Base-by-base conservation (phyloP, 352 stramenopile genomes). In the Pythium coloratum region DNA sequence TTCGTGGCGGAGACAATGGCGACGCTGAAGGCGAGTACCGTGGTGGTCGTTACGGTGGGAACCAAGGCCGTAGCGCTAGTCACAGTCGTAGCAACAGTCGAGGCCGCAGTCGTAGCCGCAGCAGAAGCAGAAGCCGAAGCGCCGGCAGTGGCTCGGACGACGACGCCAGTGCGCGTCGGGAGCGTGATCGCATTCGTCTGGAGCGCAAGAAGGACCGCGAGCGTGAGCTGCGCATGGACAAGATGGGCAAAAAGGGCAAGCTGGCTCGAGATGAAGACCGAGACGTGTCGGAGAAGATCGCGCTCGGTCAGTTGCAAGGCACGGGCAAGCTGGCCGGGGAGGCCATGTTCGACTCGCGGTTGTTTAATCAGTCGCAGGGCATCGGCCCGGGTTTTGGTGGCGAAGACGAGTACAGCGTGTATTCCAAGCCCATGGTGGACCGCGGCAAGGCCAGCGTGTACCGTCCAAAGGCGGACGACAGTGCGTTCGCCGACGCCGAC, bases 241-340 rank as follows among this genome's bases (percentile, higher is more conserved):
- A 98, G 70, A 76, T 98, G 57, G 91, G 86, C 46, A 93, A 92
- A 65, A 90, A 91, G 57, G 86, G 85, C 64, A 95, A 95, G 69
- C 59, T 99, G 7, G 93, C 98, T 60, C 92, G 95, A 10, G 98
- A 99, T 64, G 84, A 96, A 56, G 92, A 98, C 60, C 89, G 96
- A 57, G 98, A 99, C 73, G 89, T 99, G 53, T 99, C 96, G 6
- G 98, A 99, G 81, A 99, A 99, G 82, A 98, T 99, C 74, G 98
- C 98, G 14, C 81, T 99, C 18, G 98, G 98, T 2, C 95, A 98
- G 53, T 80, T 98, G 30, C 95, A 96, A 56, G 94, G 96, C 55
- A 88, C 76, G 6, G 90, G 89, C 49, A 90, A 86, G 54, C 76
- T 89, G 20, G 67, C 76, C 10, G 92, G 89, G 13, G 96, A 96